Evolutionary conservation across 345 rosid genomes (phyloP), one percentile per base, ranked within the genome.

Genomic region (Isatis tinctoria): DNA sequence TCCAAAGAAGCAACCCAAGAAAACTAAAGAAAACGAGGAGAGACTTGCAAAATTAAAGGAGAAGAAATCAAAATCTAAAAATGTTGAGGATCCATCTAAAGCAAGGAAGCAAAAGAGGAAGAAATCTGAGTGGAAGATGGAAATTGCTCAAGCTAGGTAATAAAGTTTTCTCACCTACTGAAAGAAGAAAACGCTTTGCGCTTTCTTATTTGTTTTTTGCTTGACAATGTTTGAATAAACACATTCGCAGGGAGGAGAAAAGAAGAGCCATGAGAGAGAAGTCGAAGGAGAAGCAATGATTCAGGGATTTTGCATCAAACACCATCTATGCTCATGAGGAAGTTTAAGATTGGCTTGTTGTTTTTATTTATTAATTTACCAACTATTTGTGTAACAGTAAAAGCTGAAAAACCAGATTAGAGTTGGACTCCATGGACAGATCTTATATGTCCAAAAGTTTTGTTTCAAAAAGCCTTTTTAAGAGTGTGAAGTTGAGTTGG

Each of bases 171-270:
- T 40, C 12, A 49, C 14, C 20, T 22, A 32, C 63, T 32, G 57
- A n/a, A 54, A 63, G 54, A 43, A 43, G 5, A n/a, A 52, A 54
- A 33, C 2, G 28, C 33, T 32, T 43, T 32, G 17, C 17, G 6
- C 10, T 43, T 28, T 54, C 24, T 20, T 53, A 43, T 9, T 16
- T 26, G 7, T 27, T n/a, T n/a, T 8, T 12, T 53, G 39, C 27
- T 28, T 54, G 47, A 47, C 69, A 60, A 35, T 35, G 28, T 4
- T 36, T 66, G 39, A 36, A 7, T 45, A 10, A 35, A 52, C 43
- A 61, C 68, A 10, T 37, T 63, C 81, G 83, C 84, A 90, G 92
- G 77, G 98, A 90, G 79, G 93, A 87, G 83, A 92, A 88, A 84
- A 86, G 97, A 75, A 68, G n/a, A 59, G 75, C 83, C 63, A 47